Evolutionary conservation across 2,329 filamentous ascomycete genomes (phyloP), one percentile per base, ranked within the genome.

Genomic region (Nothopassalora personata): DNA sequence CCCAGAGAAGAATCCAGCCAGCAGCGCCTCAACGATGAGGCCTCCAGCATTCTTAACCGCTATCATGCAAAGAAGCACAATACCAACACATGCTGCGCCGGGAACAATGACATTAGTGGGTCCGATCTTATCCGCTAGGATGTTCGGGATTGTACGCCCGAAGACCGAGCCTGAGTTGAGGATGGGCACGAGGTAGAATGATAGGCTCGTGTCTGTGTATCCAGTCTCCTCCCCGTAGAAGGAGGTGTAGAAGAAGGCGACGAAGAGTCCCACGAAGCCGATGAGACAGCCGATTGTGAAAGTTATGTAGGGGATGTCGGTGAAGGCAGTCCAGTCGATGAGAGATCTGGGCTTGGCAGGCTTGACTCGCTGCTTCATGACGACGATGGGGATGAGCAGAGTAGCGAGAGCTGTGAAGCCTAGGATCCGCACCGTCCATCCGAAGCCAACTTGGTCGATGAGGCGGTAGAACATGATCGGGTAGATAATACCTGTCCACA

Each of bases 1-100:
- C 46, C 78, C 78, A 23, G 70, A 73, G 63, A 77, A 76, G 66
- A 78, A 77, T 18, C 77, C 77, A 56, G 71, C 72, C 45, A 77
- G 62, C 5, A 78, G 56, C 1, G 73, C 66, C 30, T 72, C 58
- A 4, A 71, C 68, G 13, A 79, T 64, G 19, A 77, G 65, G 27
- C 69, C 71, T 6, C 64, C 72, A 9, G 68, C 64, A 11, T 63
- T 71, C 5, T 68, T 57, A 4, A 76, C 73, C 0, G 71, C 72
- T 4, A 77, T 66, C 67, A 75, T 68, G 61, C 71, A 73, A 53
- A 77, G 68, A 7, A 74, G 64, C 9, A 76, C 58, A 43, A 73
- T 63, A 9, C 72, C 73, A 28, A 71, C 68, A 39, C 33, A 27
- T 23, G 30, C 10, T 18, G 52, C 63, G 60, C 67, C 67, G 52